These are phyloP conservation scores for Erodium trifolium DNA, from an alignment of 441 rosid genomes.

Conservation along the genomic window DNA sequence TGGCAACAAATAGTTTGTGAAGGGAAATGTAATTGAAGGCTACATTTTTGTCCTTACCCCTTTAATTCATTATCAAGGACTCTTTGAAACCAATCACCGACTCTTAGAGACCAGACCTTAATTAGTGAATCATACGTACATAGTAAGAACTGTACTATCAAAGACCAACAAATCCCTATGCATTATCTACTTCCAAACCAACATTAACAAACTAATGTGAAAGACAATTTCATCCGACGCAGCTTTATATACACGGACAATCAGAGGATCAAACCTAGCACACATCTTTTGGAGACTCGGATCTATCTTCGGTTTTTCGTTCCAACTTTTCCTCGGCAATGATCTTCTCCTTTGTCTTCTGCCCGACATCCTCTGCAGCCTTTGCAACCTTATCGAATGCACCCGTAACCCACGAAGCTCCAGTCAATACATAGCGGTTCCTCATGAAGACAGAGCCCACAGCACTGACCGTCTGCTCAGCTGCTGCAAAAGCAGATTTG, in stretches of 20 bases:
- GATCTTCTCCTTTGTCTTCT: constrained; percentile 24
- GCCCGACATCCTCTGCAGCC: constrained; percentile 26
- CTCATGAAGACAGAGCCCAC: constrained; percentile 61
- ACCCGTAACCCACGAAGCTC: constrained; percentile 27
- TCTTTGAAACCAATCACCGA: too few relatives aligned
- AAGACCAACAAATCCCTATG: neutral
- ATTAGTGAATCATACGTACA: too few relatives aligned
- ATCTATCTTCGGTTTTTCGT: constrained; percentile 13
- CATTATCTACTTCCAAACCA: neutral
- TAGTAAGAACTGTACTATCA: too few relatives aligned
- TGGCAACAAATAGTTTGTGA: too few relatives aligned
- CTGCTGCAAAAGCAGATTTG: constrained; percentile 28
- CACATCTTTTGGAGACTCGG: constrained; percentile 13
- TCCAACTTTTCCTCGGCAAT: constrained; percentile 17
- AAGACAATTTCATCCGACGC: neutral
- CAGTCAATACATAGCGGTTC: constrained; percentile 43
- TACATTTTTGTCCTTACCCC: too few relatives aligned
- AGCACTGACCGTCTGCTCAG: constrained; percentile 51
- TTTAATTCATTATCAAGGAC: too few relatives aligned
- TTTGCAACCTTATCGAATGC: constrained; percentile 19
- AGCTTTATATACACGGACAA: neutral
- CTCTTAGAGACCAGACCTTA: too few relatives aligned
- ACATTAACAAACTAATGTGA: neutral
- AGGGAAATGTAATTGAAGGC: too few relatives aligned
- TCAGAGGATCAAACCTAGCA: constrained; percentile 20